phyloP scores from a whole-genome alignment of 2,329 filamentous ascomycete species.

The Trichoderma harzianum region DNA sequence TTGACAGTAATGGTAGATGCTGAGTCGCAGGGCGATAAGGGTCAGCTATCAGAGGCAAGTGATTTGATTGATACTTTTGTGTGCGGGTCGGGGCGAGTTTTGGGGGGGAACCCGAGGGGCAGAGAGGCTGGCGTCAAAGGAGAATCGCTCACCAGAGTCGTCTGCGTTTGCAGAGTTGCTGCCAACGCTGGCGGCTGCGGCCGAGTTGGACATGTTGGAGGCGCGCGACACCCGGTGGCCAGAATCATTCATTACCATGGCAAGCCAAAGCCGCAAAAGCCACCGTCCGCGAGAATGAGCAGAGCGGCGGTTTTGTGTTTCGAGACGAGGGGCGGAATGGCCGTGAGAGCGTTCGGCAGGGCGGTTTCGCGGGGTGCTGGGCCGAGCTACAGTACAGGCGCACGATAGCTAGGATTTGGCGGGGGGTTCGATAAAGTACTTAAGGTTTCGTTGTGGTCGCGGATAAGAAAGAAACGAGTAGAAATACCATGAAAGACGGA shows the following conservation, averaged over 20 bases:
- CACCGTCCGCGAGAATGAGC: constrained; percentile 16
- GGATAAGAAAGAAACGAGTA: background rate
- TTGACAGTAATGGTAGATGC: constrained; percentile 53
- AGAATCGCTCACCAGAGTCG: constrained; percentile 39
- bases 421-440: constrained; percentile 14
- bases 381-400: constrained; percentile 14
- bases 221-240: constrained; percentile 36
- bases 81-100: constrained; percentile 20
- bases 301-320: constrained; percentile 25
- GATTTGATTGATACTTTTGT: background rate
- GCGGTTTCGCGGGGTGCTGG: constrained; percentile 24
- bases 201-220: constrained; percentile 37
- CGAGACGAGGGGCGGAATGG: constrained; percentile 22
- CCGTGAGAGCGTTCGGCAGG: background rate
- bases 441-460: background rate
- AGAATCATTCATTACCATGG: constrained; percentile 42
- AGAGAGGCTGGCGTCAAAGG: constrained; percentile 27
- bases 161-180: constrained; percentile 25
- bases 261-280: constrained; percentile 21
- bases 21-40: constrained; percentile 24
- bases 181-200: constrained; percentile 28
- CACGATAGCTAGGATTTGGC: constrained; percentile 10
- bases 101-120: constrained; percentile 33
- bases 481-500: background rate
- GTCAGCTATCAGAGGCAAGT: constrained; percentile 27